Evolutionary conservation across 1,139 yeast genomes (phyloP), one percentile per base, ranked within the genome.

Genomic region (Candida freyschussii): DNA sequence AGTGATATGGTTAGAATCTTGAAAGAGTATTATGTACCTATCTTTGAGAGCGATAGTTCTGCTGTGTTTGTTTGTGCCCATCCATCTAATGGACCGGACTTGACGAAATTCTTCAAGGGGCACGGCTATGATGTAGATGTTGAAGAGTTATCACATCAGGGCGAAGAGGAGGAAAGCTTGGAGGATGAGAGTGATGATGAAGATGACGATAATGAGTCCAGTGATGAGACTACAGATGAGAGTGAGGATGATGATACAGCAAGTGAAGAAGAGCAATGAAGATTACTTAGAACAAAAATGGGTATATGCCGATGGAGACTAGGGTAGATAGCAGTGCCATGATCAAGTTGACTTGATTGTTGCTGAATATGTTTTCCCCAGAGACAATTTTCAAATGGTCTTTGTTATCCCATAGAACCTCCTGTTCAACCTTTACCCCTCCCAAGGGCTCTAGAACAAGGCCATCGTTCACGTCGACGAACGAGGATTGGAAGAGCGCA

Each of bases 21-120:
- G 57, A 65, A 70, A 25, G 71, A 67, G 43, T 84, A 83, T 48
- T 75, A 78, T 55, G 59, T 66, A 14, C 72, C 76, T 5, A 47
- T 89, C 37, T 89, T 89, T 55, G 68, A 74, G 24, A 47, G 76
- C 4, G 51, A 62, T 0, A 57, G 57, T 2, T 77, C 93, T 5
- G 62, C 72, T 27, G 68, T 83, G 7, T 87, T 86, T 52, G 63
- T 80, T 8, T 77, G 89, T 46, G 72, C 91, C 37, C 87, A 91
- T 43, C 80, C 91, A 5, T 64, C 78, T 2, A 80, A 78, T 50
- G 56, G 64, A 2, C 73, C 65, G 1, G 63, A 60, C 6, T 62
- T 84, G 37, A 57, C 60, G 25, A 55, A 54, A 13, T 75, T 68
- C 36, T 72, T 87, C 40, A 53, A 50, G 13, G 48, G 50, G 1